phyloP scores from a whole-genome alignment of 2,329 filamentous ascomycete species.

The Fusarium verticillioides region DNA sequence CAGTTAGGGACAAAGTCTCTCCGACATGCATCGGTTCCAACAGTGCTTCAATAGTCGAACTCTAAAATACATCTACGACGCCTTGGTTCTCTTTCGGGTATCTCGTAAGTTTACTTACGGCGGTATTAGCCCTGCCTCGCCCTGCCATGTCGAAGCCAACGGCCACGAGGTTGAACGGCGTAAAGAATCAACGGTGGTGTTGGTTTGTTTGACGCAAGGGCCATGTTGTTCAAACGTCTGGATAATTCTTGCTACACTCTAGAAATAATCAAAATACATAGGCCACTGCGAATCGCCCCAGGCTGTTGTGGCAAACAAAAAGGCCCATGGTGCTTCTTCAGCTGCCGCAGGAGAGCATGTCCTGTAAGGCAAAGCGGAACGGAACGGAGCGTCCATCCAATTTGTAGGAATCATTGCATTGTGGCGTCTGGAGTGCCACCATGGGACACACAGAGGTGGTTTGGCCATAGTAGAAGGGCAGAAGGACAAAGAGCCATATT shows the following conservation, averaged over 20 bases:
- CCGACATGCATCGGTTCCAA: conserved; percentile 1
- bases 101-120: background rate
- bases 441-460: background rate
- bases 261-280: background rate
- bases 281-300: background rate
- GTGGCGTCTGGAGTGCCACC: conserved; percentile 2
- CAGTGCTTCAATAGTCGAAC: conserved; percentile 14
- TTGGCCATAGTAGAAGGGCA: background rate
- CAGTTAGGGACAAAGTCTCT: conserved; percentile 8
- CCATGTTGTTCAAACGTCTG: background rate
- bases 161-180: background rate
- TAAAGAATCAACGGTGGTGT: background rate
- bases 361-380: background rate
- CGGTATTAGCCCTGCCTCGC: background rate
- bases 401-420: background rate
- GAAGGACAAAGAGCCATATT: background rate
- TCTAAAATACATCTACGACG: conserved; percentile 19
- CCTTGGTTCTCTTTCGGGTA: conserved; percentile 1
- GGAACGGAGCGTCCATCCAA: conserved; percentile 4
- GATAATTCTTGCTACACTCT: background rate
- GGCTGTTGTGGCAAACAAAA: background rate
- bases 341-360: background rate
- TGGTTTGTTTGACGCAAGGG: background rate
- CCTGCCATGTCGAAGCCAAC: background rate
- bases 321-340: background rate